Evolutionary conservation across 192 early-diverging fungal species (phyloP), one percentile per base, ranked within the genome.

Genomic region (Entomortierella beljakovae): DNA sequence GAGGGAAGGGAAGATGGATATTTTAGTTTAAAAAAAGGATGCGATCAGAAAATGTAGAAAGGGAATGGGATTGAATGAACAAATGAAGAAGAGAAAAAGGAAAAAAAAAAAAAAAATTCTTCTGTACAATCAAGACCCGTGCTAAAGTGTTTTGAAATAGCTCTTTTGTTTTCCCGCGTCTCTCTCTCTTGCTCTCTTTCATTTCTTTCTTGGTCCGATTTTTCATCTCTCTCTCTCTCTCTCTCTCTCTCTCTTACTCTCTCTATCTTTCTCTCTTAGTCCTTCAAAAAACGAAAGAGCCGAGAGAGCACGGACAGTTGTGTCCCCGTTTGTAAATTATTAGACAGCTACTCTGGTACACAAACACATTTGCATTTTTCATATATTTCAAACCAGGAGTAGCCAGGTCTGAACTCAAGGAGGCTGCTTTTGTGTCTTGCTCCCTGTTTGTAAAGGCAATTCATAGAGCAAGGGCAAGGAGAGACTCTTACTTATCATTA

Each of bases 31-130:
- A 50, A 18, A 25, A 28, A 13, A 31, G 4, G 9, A 29, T 26
- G 51, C n/a, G n/a, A n/a, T n/a, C n/a, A n/a, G n/a, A n/a, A n/a
- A n/a, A n/a, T n/a, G n/a, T n/a, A 26, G 2, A 26, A 26, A 57
- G 23, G 60, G 40, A 25, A 7, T 26, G 10, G 69, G 26, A 40
- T 34, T 34, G 64, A 56, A 49, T 50, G 68, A 56, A 64, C n/a
- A 71, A 71, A 38, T n/a, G 49, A 50, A 28, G 31, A 53, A 66
- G 13, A 75, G 33, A 51, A 51, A 42, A 64, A 49, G 48, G 74
- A 23, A n/a, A 61, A 49, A 29, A 49, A 22, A 51, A 22, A 51
- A 55, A 46, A 50, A 59, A 62, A 55, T 16, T 22, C 18, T 51
- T 51, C 18, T 25, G 7, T 51, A 38, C 7, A 32, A n/a, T 25